These are phyloP conservation scores for Curvularia sp. DNA, from an alignment of 2,329 filamentous ascomycete species.

Conservation along the genomic window DNA sequence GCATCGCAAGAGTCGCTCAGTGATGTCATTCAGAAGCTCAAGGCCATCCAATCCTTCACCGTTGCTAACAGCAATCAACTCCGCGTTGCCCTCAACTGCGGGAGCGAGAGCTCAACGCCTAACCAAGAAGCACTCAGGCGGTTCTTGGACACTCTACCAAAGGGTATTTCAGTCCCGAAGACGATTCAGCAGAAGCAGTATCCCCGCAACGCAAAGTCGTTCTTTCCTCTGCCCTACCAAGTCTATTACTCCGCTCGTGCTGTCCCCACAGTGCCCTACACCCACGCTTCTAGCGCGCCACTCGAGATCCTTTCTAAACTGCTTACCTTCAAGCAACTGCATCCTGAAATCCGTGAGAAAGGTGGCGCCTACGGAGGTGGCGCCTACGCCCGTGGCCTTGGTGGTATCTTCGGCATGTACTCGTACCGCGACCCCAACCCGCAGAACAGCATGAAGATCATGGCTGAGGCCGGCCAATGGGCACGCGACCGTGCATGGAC, in stretches of 20 bases:
- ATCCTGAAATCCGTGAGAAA: constrained; percentile 97
- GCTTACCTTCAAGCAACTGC: constrained; percentile 93
- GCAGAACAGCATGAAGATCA: constrained; percentile 83
- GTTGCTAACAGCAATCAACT: constrained; percentile 72
- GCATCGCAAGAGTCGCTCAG: constrained; percentile 76
- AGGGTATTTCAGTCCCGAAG: constrained; percentile 39
- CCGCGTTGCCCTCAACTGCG: constrained; percentile 86
- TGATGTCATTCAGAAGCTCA: constrained; percentile 82
- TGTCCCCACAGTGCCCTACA: constrained; percentile 84
- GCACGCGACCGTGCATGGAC: constrained; percentile 83
- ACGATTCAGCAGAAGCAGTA: constrained; percentile 46
- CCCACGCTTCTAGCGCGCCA: constrained; percentile 74
- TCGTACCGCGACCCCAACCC: constrained; percentile 97
- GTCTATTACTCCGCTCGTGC: constrained; percentile 92
- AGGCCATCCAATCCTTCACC: constrained; percentile 81
- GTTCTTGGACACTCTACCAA: constrained; percentile 72
- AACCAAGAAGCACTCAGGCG: constrained; percentile 75
- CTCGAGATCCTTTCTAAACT: constrained; percentile 90
- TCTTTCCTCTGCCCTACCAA: constrained; percentile 95
- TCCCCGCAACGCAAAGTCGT: constrained; percentile 68
- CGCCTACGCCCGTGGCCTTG: constrained; percentile 79
- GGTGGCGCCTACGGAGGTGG: constrained; percentile 95
- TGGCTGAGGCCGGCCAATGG: constrained; percentile 82
- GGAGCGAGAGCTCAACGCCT: constrained; percentile 70
- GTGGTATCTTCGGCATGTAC: constrained; percentile 92